Evolutionary conservation across 2,329 filamentous ascomycete genomes (phyloP).

Genomic region (Colletotrichum lindemuthianum): DNA sequence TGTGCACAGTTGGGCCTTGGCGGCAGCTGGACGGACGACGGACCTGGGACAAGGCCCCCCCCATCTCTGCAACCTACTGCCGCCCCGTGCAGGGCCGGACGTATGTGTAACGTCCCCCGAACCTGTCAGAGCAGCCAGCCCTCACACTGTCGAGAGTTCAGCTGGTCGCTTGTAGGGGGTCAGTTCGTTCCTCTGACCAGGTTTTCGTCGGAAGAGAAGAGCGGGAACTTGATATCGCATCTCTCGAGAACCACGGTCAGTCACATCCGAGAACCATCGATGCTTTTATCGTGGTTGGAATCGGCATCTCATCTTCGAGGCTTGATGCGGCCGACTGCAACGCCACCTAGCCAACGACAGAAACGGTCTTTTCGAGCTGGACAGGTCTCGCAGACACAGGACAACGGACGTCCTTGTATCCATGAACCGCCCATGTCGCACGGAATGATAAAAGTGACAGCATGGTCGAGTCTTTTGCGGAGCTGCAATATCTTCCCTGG

Average conservation of each 20-base stretch:
- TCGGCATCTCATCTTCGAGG: background rate
- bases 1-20: conserved; percentile 6
- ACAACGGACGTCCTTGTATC: background rate
- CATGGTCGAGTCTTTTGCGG: conserved; percentile 28
- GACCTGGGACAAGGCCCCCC: conserved; percentile 1
- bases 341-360: no score
- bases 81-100: conserved; percentile 5
- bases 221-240: background rate
- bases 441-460: conserved; percentile 22
- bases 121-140: conserved; percentile 23
- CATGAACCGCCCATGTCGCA: conserved; percentile 12
- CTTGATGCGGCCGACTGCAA: conserved; percentile 7
- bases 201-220: background rate
- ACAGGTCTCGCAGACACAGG: background rate
- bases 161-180: conserved; percentile 19
- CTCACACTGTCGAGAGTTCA: conserved; percentile 14
- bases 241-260: background rate
- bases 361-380: no score
- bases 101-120: conserved; percentile 22
- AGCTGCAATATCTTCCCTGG: background rate
- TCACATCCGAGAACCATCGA: conserved; percentile 16
- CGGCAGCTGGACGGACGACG: conserved; percentile 22
- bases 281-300: conserved; percentile 14
- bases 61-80: conserved; percentile 16
- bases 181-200: background rate